phyloP scores from a whole-genome alignment of 345 rosid genomes.

The Acer negundo region DNA sequence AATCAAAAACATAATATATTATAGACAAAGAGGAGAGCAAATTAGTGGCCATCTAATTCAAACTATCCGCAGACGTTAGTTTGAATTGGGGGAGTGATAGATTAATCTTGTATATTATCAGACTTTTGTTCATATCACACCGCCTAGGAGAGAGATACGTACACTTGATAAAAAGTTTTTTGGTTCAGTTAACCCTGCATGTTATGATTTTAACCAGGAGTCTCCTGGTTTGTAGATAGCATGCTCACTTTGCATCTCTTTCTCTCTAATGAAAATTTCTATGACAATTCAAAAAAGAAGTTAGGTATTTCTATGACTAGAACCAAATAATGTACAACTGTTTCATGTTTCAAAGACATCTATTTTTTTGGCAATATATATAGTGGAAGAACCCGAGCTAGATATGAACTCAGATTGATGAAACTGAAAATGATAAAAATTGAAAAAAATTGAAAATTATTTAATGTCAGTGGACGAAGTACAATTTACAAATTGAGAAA shows the following conservation, averaged over 20 bases:
- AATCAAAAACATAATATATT: background rate
- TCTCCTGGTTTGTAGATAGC: background rate
- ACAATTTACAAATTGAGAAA: no score
- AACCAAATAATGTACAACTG: background rate
- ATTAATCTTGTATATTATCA: background rate
- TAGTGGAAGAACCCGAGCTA: background rate
- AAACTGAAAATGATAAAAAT: no score
- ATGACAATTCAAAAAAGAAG: background rate
- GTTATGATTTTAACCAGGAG: no score
- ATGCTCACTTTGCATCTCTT: background rate
- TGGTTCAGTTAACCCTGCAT: background rate
- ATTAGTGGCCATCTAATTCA: no score
- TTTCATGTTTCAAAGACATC: no score
- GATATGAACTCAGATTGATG: background rate
- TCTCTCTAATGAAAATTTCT: background rate
- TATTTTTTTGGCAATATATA: no score
- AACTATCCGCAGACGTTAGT: no score
- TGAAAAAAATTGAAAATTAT: no score
- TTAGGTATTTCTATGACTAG: background rate
- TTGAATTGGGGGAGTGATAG: background rate
- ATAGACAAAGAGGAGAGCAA: conserved; percentile 3
- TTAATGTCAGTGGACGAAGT: no score
- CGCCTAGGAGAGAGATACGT: background rate
- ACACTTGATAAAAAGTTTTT: background rate
- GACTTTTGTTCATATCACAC: background rate